Conservation (phyloP, 441 rosid genomes). For the Iberis amara region DNA sequence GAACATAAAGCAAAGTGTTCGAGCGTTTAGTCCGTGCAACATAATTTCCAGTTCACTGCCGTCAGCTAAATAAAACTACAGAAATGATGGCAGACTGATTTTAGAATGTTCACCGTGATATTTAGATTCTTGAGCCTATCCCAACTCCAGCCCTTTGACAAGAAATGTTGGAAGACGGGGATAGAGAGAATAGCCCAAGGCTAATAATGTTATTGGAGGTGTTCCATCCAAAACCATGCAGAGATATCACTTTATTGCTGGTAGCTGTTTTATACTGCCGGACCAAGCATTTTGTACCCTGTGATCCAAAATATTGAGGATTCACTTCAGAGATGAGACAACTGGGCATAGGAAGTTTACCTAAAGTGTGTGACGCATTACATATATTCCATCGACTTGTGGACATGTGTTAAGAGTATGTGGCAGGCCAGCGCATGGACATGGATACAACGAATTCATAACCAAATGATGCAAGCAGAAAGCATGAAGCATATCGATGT, state of each 20-base stretch:
- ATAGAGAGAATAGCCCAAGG: constrained; percentile 37
- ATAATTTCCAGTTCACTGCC: background rate
- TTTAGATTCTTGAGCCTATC: constrained; percentile 42
- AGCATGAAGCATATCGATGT: background rate
- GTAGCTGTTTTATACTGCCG: constrained; percentile 38
- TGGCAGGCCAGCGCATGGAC: background rate
- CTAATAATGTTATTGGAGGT: constrained; percentile 40
- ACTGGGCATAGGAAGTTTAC: constrained; percentile 21
- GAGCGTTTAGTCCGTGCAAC: background rate
- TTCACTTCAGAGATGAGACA: constrained; percentile 27
- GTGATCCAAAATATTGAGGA: constrained; percentile 46
- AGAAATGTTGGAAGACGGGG: constrained; percentile 33
- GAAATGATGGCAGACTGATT: constrained; percentile 19
- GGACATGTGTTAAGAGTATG: background rate
- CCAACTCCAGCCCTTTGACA: constrained; percentile 38
- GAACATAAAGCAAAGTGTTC: background rate
- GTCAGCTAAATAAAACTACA: background rate
- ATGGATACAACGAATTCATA: too few relatives aligned
- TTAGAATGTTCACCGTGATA: constrained; percentile 42
- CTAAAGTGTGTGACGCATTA: background rate
- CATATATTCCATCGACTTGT: background rate
- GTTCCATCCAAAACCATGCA: constrained; percentile 39
- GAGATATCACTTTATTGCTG: constrained; percentile 41
- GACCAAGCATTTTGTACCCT: constrained; percentile 67
- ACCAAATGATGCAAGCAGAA: background rate